Evolutionary conservation across 2,329 filamentous ascomycete species (phyloP), one percentile per base, ranked within the genome.

Genomic region (Rhynchosporium graminicola): DNA sequence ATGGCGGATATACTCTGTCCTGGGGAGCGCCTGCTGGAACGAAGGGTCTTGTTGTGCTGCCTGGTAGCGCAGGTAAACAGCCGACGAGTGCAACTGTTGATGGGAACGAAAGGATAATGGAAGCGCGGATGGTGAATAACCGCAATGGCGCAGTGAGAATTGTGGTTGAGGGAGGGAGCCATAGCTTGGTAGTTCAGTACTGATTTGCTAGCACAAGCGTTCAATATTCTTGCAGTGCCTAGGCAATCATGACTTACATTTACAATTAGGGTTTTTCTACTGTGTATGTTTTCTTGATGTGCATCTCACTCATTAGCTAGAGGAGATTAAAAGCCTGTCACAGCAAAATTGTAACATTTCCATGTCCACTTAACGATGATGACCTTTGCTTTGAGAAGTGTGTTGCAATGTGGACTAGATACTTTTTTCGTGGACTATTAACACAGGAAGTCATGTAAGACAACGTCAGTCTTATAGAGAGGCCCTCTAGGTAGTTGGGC

Each of bases 11-110:
- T 57, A 60, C 26, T 0, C 1, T 68, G 0, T 52, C 51, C 3
- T 72, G 67, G 66, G 33, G 40, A 38, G 63, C 59, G 4, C 70
- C 69, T 7, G 52, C 13, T 2, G 63, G 51, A 4, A 70, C 67
- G 4, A 60, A 26, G 9, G 69, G 69, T 0, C 54, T 8, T 4
- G 28, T 70, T 12, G 47, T 64, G 2, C 56, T 69, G 43, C 64
- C 66, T 26, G 60, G 60, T 3, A 38, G 38, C 12, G 47, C 45
- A 6, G 7, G 40, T 7, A 31, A 36, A 13, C n/a, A 8, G 3
- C 26, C 38, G 28, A 38, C 15, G 6, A 55, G 36, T 42, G 42
- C 66, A 20, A 51, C 13, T 28, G 26, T 65, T 10, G 59, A 66
- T 57, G 63, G 60, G 40, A 38, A 43, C 40, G 28, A 33, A 28